Conservation (phyloP, 2,329 filamentous ascomycete genomes). For the Ophiostoma angusticollis region DNA sequence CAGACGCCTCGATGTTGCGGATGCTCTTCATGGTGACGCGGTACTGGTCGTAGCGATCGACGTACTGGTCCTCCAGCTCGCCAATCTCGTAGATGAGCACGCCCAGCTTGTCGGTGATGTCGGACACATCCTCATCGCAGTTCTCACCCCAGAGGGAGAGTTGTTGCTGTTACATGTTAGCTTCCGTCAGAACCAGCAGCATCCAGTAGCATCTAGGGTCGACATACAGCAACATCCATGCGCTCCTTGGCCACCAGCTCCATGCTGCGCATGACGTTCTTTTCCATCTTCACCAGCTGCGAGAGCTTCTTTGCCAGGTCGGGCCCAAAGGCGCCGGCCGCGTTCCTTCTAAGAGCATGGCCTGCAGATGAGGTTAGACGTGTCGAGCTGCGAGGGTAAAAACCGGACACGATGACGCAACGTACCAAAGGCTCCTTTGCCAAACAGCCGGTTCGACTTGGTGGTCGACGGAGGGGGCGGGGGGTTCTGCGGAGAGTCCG, state of each 20-base stretch:
- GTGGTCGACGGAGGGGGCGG: constrained; percentile 85
- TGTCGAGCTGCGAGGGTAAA: not conserved
- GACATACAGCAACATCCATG: constrained; percentile 91
- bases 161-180: constrained; percentile 60
- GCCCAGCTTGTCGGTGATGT: constrained; percentile 97
- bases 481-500: constrained; percentile 56
- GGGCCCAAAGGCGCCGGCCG: constrained; percentile 63
- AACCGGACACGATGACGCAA: constrained; percentile 14
- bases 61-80: constrained; percentile 94
- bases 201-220: too few species aligned
- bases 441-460: constrained; percentile 82
- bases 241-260: constrained; percentile 89
- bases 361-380: constrained; percentile 24
- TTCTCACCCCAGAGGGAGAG: constrained; percentile 93
- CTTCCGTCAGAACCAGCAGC: too few species aligned
- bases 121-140: constrained; percentile 94
- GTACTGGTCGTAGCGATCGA: constrained; percentile 98
- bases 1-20: constrained; percentile 95
- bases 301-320: constrained; percentile 97
- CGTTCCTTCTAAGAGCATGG: constrained; percentile 58
- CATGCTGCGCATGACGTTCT: constrained; percentile 98
- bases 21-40: constrained; percentile 99
- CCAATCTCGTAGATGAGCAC: constrained; percentile 97
- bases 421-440: constrained; percentile 74
- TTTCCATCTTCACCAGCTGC: constrained; percentile 99